Evolutionary conservation across 2,329 filamentous ascomycete species (phyloP), one percentile per base, ranked within the genome.

Genomic region (Teratosphaeria destructans): DNA sequence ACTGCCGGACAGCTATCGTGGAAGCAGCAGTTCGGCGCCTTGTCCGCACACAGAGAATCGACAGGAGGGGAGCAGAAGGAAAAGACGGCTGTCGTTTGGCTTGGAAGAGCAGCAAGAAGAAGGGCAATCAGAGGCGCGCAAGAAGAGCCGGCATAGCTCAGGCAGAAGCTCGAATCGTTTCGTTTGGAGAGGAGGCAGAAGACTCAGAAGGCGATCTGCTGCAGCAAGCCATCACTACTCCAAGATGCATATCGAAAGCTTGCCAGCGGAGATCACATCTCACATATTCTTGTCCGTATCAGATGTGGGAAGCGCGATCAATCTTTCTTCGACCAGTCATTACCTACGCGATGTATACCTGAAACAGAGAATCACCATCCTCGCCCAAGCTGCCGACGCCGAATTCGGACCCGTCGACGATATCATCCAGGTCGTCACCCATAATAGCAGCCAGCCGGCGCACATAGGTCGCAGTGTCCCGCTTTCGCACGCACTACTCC

Each of bases 401-500:
- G 80, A 85, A 67, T 83, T 79, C 64, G 82, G 83, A 0, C 83
- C 83, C 2, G 69, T 85, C 14, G 66, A 81, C 59, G 82, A 85
- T 68, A 78, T 82, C 61, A 76, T 82, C 59, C 83, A 85, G 66
- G 72, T 86, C 19, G 73, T 85, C 43, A 85, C 83, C 19, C 80
- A 84, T 67, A 85, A 86, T 64, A 73, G 77, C 49, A 82, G 78
- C 61, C 82, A 86, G 66, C 78, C 80, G 3, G 81, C 80, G 2
- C 83, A 85, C 66, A 63, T 81, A 37, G 71, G 75, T 53, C 81
- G 82, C 56, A 68, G 72, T 19, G 79, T 80, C 0, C 79, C 81
- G 1, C 74, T 84, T 57, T 84, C 81, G 0, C 72, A 80, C 57
- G 76, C 81, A 1, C 72, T 86, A 5, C 73, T 86, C 43, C 75